Evolutionary conservation across 1,284 basidiomycete genomes (phyloP), one percentile per base, ranked within the genome.

Genomic region (Marasmius tenuissimus): DNA sequence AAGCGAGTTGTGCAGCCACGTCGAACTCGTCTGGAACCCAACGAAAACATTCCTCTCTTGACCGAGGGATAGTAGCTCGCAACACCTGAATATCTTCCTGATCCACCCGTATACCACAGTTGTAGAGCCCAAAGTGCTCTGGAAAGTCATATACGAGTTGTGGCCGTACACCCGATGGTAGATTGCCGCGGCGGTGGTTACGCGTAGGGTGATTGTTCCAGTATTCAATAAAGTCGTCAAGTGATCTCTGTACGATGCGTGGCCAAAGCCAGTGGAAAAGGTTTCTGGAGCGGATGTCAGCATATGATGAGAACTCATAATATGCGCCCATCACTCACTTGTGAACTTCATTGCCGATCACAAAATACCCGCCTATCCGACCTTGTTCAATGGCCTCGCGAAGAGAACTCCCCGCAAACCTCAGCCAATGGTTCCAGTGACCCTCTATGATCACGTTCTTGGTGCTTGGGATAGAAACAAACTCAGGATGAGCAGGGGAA

Each of bases 1-100:
- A 60, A 9, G 57, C 63, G 10, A 49, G 34, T 16, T 56, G 50
- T 12, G 65, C 65, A 20, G 20, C 35, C 12, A 38, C 55, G 4
- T 62, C 47, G 55, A 67, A 66, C 35, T 66, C 65, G 38, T 60
- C 63, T 14, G 54, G 50, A 22, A 66, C 64, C 55, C 63, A 66
- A 14, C 49, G n/a, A 18, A 59, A 63, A 20, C 40, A 53, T 48
- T 61, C 59, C n/a, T 62, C 59, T 10, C 58, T 35, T 2, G 59
- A n/a, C 12, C 61, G 63, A 1, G 59, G 62, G 34, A 65, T 58
- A 11, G 51, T 55, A 11, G 58, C 49, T 14, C 66, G 55, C 12
- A 67, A 59, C 4, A 40, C 53, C 8, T 62, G 40, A 10, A 65
- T 60, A 35, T 57, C 33, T 22, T 58, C 42, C 33, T 34, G 35